Base-by-base conservation (phyloP, 2,329 filamentous ascomycete species). In the Diaporthe vaccinii region DNA sequence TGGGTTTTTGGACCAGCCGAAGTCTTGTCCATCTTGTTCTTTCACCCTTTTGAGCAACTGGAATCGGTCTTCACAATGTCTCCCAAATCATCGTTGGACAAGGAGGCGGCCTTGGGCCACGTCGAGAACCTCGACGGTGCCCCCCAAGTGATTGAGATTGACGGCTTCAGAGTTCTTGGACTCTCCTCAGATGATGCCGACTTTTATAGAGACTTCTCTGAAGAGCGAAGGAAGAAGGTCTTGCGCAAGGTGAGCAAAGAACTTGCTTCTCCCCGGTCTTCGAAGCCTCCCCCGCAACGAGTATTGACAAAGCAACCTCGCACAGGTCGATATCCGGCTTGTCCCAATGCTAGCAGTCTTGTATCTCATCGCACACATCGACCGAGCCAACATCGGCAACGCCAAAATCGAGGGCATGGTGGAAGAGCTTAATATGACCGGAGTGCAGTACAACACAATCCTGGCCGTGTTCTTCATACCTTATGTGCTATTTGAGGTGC, bases 401-500 rank as follows among this genome's bases (percentile, higher is more conserved):
- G 79, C 78, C 28, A 80, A 79, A 75, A 78, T 80, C 44, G 79
- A 80, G 73, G 79, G 79, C 53, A 75, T 80, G 25, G 34, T 77
- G 4, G 68, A 74, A n/a, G 79, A 80, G 39, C 75, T 80, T 3
- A 25, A 67, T 15, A 78, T 80, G 76, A 77, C 75, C 9, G 62
- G 69, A 17, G 61, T 74, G 31, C 77, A 80, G n/a, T 80, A 79
- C 49, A 80, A 78, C 62, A 74, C 62, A 17, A 61, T 71, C 25
- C 57, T 74, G n/a, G 46, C 61, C 3, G 68, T 74, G 4, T 68
- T 94, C 84, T 93, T 93, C 83, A 85, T 93, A 57, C 91, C 90
- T 2, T 93, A 93, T 80, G 84, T 90, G 0, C 82, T 92, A n/a
- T 91, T 91, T 76, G 91, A 92, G 79, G 86, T 87, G 0, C 78